phyloP scores from a whole-genome alignment of 305 asterid species.

The Fraxinus sp. region DNA sequence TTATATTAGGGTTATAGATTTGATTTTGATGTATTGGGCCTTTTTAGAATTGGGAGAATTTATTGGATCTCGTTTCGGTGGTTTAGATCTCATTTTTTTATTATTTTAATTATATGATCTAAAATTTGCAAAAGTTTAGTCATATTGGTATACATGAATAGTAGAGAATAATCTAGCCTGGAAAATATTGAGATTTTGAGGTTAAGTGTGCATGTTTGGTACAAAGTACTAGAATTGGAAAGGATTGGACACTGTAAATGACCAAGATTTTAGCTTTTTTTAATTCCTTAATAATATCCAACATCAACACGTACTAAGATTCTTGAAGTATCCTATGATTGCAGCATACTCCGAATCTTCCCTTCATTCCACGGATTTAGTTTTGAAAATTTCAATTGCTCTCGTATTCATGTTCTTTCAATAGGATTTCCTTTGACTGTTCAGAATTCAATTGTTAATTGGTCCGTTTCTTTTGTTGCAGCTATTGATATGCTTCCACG shows the following conservation, averaged over 20 bases:
- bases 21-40: neutral
- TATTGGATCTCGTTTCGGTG: neutral
- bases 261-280: neutral
- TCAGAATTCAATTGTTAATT: neutral
- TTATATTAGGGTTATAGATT: constrained; percentile 14
- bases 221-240: neutral
- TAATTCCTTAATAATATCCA: neutral
- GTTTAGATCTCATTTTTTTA: neutral
- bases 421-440: neutral
- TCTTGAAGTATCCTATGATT: neutral
- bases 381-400: neutral
- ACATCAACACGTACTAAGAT: neutral
- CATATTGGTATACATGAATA: neutral
- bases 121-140: neutral
- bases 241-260: neutral
- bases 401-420: neutral
- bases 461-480: neutral
- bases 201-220: neutral
- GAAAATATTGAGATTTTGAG: neutral
- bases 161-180: neutral
- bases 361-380: neutral
- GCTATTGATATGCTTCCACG: neutral
- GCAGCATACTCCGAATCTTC: neutral
- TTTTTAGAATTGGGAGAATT: neutral
- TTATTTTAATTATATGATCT: neutral